phyloP scores from a whole-genome alignment of 495 filamentous ascomycete genomes.

The Podospora anserina region DNA sequence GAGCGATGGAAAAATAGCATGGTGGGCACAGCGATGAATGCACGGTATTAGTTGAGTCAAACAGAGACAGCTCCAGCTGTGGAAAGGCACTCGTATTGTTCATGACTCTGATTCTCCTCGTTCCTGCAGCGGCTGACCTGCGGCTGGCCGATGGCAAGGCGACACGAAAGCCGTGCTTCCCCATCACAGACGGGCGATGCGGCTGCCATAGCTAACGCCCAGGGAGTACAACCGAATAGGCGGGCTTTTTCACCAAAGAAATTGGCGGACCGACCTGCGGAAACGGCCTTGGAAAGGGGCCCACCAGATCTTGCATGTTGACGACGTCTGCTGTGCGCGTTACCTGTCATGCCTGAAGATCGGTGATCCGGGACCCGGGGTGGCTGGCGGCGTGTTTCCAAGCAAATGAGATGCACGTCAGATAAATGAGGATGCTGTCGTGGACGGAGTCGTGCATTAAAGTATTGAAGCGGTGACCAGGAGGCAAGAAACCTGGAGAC shows the following conservation, averaged over 20 bases:
- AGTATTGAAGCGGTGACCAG: not conserved
- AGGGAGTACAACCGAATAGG: not conserved
- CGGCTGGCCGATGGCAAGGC: constrained; percentile 12
- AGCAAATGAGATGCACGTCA: constrained; percentile 10
- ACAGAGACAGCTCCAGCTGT: not conserved
- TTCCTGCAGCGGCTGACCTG: constrained; percentile 19
- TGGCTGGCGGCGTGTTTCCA: constrained; percentile 4
- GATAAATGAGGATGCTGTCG: constrained; percentile 3
- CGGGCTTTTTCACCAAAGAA: constrained; percentile 1
- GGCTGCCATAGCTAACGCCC: not conserved
- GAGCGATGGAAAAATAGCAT: not conserved
- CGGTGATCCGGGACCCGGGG: not conserved
- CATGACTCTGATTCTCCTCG: not conserved
- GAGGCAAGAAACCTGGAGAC: not conserved
- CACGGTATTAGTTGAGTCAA: not conserved
- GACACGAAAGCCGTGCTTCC: not conserved
- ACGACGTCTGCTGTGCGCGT: constrained; percentile 5
- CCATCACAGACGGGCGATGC: not conserved
- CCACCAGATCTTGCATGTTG: constrained; percentile 15
- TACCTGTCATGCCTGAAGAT: not conserved
- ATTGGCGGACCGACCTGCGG: not conserved
- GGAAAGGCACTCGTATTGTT: not conserved
- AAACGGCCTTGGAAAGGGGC: not conserved
- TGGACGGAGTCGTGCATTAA: constrained; percentile 3
- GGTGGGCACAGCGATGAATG: not conserved